These are phyloP conservation scores for Poterioochromonas sp. DNA, from an alignment of 352 stramenopile genomes.

Conservation along the genomic window DNA sequence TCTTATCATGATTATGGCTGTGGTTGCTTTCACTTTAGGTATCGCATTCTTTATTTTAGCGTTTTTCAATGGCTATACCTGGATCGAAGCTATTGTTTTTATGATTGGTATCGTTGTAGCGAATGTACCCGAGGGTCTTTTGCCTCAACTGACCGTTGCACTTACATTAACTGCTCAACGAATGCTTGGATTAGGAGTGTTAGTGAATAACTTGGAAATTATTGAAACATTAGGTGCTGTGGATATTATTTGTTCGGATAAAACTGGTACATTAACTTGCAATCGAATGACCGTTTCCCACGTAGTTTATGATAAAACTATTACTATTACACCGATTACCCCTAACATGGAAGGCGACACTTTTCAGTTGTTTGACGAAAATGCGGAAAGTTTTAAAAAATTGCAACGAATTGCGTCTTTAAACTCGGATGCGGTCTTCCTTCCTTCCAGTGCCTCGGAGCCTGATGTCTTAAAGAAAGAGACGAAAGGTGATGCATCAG, in stretches of 20 bases:
- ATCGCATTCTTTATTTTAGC: constrained; percentile 58
- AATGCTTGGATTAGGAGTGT: constrained; percentile 72
- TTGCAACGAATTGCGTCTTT: not conserved
- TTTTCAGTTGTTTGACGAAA: not conserved
- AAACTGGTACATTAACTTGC: constrained; percentile 81
- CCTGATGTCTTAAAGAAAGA: constrained; percentile 44
- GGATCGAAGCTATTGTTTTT: constrained; percentile 65
- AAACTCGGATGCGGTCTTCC: not conserved
- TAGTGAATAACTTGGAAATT: constrained; percentile 85
- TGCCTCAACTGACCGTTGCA: constrained; percentile 78
- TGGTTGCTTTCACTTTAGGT: constrained; percentile 55
- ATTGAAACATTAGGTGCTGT: constrained; percentile 82
- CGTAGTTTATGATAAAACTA: constrained; percentile 55
- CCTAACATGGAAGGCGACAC: constrained; percentile 48
- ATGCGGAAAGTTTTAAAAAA: not conserved
- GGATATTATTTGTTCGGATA: constrained; percentile 86
- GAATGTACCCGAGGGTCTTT: constrained; percentile 80
- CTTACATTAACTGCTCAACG: constrained; percentile 75
- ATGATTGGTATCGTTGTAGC: constrained; percentile 92
- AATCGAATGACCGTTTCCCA: constrained; percentile 87
- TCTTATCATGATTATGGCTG: constrained; percentile 62
- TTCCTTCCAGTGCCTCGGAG: not conserved
- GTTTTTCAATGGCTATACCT: constrained; percentile 48
- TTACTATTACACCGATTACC: constrained; percentile 60
- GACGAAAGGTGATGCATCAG: constrained; percentile 52